phyloP scores from a whole-genome alignment of 192 early-diverging fungal genomes.

The Chytriomyces sp. region DNA sequence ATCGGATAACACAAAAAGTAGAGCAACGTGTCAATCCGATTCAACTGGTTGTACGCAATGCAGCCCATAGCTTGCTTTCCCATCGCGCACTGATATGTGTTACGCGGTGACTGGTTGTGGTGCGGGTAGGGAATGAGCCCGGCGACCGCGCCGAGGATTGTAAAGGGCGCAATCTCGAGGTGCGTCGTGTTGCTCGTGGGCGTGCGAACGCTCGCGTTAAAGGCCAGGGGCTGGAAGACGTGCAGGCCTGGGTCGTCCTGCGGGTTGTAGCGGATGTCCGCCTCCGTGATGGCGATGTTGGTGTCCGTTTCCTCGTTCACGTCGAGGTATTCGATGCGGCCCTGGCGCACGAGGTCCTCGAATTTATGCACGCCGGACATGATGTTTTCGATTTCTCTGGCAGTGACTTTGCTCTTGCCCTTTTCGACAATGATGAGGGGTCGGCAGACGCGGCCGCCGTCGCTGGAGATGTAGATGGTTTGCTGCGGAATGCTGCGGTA shows the following conservation, averaged over 20 bases:
- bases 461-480: slow-evolving; percentile 89
- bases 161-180: slow-evolving; percentile 95
- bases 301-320: slow-evolving; percentile 97
- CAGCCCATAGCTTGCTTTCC: slow-evolving; percentile 98
- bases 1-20: slow-evolving; percentile 97
- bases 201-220: slow-evolving; percentile 23
- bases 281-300: slow-evolving; percentile 89
- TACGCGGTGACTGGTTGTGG: slow-evolving; percentile 98
- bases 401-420: slow-evolving; percentile 55
- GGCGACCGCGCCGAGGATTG: slow-evolving; percentile 94
- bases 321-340: slow-evolving; percentile 94
- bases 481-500: slow-evolving; percentile 80
- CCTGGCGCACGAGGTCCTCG: slow-evolving; percentile 88
- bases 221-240: slow-evolving; percentile 29
- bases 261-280: slow-evolving; percentile 68
- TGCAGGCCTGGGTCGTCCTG: slow-evolving; percentile 28
- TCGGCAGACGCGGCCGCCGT: slow-evolving; percentile 95
- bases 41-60: slow-evolving; percentile 93
- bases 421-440: slow-evolving; percentile 95
- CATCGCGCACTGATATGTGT: slow-evolving; percentile 99
- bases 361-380: slow-evolving; percentile 67
- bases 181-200: slow-evolving; percentile 77
- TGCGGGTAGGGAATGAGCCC: slow-evolving; percentile 98
- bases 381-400: slow-evolving; percentile 46
- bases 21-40: slow-evolving; percentile 90